Percentiles rank a stretch among this genome's conserved stretches.
Conservation (phyloP, 2,329 filamentous ascomycete species). For the Microthyrium microscopicum region DNA sequence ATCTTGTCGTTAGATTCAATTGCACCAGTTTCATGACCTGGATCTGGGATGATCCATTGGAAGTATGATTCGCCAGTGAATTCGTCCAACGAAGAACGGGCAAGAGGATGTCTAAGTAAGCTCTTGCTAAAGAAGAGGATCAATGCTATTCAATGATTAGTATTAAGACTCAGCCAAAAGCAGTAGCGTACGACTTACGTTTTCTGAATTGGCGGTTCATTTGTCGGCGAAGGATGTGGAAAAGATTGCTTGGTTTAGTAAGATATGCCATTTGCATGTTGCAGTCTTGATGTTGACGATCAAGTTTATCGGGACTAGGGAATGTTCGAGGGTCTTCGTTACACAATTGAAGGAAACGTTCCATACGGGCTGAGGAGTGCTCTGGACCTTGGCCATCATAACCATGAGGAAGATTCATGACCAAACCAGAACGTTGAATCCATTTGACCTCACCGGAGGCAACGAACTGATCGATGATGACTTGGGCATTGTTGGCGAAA, state of each 20-base stretch:
- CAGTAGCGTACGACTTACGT: conserved; percentile 44
- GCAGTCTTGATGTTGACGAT: conserved; percentile 96
- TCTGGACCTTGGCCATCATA: conserved; percentile 97
- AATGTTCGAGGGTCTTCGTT: conserved; percentile 95
- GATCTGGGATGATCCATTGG: conserved; percentile 88
- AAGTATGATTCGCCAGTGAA: conserved; percentile 87
- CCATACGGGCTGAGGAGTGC: conserved; percentile 92
- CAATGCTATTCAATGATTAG: conserved; percentile 43
- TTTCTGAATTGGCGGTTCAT: conserved; percentile 99
- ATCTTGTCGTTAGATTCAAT: conserved; percentile 75
- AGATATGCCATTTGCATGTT: conserved; percentile 98
- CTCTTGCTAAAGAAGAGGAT: conserved; percentile 98
- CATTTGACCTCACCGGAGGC: conserved; percentile 96
- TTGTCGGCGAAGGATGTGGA: conserved; percentile 91
- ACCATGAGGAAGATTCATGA: conserved; percentile 91
- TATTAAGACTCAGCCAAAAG: not conserved
- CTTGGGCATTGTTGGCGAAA: conserved; percentile 98
- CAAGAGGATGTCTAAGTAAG: conserved; percentile 81
- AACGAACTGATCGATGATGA: conserved; percentile 97
- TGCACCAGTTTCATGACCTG: conserved; percentile 57
- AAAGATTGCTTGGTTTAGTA: conserved; percentile 90
- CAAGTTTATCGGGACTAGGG: conserved; percentile 73
- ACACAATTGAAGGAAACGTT: conserved; percentile 91
- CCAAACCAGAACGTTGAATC: conserved; percentile 92
- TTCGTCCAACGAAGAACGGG: conserved; percentile 77